Conservation (phyloP, 768 basidiomycete genomes). For the Mycena galopus region DNA sequence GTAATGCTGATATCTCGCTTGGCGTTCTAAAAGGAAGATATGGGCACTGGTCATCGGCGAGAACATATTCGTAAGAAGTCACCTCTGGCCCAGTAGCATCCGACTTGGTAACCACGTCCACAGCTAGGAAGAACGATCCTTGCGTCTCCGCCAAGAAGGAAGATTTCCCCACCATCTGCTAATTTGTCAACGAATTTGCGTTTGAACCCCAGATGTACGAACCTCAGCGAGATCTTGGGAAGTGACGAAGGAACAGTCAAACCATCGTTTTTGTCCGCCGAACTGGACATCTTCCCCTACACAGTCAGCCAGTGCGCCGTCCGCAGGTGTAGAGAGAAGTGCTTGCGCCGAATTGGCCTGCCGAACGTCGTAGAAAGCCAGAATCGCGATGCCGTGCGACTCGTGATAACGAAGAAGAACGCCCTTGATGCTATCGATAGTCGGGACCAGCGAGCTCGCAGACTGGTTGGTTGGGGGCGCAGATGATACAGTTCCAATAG, state of each 20-base stretch:
- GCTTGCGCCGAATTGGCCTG: slow-evolving; percentile 62
- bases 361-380: slow-evolving; percentile 73
- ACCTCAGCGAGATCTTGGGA: slow-evolving; percentile 63
- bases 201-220: slow-evolving; percentile 28
- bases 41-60: not conserved
- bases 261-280: slow-evolving; percentile 43
- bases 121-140: slow-evolving; percentile 63
- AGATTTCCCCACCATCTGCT: slow-evolving; percentile 68
- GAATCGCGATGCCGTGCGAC: slow-evolving; percentile 65
- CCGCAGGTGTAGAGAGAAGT: slow-evolving; percentile 50
- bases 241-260: slow-evolving; percentile 60
- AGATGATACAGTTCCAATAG: not conserved
- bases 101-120: slow-evolving; percentile 39
- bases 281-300: slow-evolving; percentile 43
- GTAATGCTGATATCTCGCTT: slow-evolving; percentile 23
- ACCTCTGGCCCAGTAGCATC: slow-evolving; percentile 3
- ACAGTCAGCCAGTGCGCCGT: slow-evolving; percentile 46
- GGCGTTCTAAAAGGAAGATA: not conserved
- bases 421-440: slow-evolving; percentile 59
- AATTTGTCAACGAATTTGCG: slow-evolving; percentile 22
- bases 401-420: slow-evolving; percentile 66
- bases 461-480: slow-evolving; percentile 9
- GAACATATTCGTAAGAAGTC: not conserved
- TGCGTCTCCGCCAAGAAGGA: slow-evolving; percentile 64
- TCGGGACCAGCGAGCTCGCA: not conserved